These are phyloP conservation scores for Meredithiella fracta DNA, from an alignment of 2,329 filamentous ascomycete species.

Conservation along the genomic window DNA sequence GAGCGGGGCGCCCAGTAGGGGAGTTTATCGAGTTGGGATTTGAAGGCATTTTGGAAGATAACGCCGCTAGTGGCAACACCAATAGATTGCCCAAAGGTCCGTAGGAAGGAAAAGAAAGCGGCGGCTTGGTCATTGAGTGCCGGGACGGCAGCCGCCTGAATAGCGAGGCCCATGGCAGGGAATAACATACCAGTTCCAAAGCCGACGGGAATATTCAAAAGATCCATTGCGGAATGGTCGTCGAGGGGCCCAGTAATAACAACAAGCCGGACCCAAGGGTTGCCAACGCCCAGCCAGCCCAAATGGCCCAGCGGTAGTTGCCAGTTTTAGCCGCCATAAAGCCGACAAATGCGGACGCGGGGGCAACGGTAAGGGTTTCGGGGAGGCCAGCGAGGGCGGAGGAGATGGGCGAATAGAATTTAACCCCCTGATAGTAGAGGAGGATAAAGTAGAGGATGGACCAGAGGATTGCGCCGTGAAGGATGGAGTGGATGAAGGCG, in stretches of 20 bases:
- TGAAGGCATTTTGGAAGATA: constrained; percentile 52
- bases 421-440: constrained; percentile 34
- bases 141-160: constrained; percentile 41
- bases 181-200: constrained; percentile 49
- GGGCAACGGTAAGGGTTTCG: constrained; percentile 45
- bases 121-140: constrained; percentile 37
- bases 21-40: constrained; percentile 30
- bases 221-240: constrained; percentile 37
- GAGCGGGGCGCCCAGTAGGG: constrained; percentile 28
- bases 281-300: constrained; percentile 43
- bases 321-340: constrained; percentile 37
- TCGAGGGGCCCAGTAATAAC: constrained; percentile 30
- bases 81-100: constrained; percentile 19
- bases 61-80: constrained; percentile 34
- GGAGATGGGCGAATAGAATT: constrained; percentile 35
- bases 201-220: constrained; percentile 44
- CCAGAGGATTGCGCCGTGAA: constrained; percentile 43
- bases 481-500: constrained; percentile 33
- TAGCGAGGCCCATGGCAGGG: constrained; percentile 43
- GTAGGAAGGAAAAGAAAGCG: constrained; percentile 46
- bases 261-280: constrained; percentile 42
- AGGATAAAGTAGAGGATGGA: constrained; percentile 36
- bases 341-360: constrained; percentile 40
- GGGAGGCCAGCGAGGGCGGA: constrained; percentile 42
- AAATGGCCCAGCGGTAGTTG: constrained; percentile 43